Percentiles rank a stretch among this genome's conserved stretches.
These are phyloP conservation scores for Diplogelasinospora grovesii DNA, from an alignment of 495 filamentous ascomycete species.

Conservation along the genomic window DNA sequence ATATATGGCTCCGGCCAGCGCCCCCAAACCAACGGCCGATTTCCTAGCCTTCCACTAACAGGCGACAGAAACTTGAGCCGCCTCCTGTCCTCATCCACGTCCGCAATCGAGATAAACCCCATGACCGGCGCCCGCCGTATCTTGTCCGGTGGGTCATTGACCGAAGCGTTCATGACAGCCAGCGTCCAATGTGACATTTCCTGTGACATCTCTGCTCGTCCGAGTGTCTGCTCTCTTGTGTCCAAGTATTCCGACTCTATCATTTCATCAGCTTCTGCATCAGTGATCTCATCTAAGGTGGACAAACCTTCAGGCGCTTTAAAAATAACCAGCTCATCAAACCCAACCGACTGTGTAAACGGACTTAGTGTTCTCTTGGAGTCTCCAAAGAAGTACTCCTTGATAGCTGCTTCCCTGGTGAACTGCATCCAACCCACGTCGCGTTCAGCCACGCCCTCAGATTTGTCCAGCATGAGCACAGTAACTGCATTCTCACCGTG, in stretches of 20 bases:
- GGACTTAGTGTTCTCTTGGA: conserved; percentile 71
- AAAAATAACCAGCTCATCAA: conserved; percentile 62
- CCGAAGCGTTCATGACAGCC: conserved; percentile 67
- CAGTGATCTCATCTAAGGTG: conserved; percentile 22
- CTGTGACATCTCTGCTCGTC: conserved; percentile 50
- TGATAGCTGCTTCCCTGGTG: conserved; percentile 65
- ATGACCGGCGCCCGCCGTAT: conserved; percentile 81
- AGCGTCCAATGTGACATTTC: conserved; percentile 63
- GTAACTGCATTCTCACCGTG: conserved; percentile 61
- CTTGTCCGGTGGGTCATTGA: conserved; percentile 57
- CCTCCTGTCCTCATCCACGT: conserved; percentile 80
- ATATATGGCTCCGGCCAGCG: conserved; percentile 49
- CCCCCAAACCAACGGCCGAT: conserved; percentile 64
- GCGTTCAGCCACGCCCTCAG: conserved; percentile 78
- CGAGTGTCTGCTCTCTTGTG: conserved; percentile 41
- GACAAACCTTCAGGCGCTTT: conserved; percentile 22
- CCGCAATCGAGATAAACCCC: conserved; percentile 86
- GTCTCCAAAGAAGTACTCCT: conserved; percentile 91
- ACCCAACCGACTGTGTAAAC: conserved; percentile 72
- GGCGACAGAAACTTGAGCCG: conserved; percentile 77
- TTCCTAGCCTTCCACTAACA: conserved; percentile 68
- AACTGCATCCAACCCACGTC: conserved; percentile 69
- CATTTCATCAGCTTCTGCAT: conserved; percentile 14
- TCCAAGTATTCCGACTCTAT: conserved; percentile 18
- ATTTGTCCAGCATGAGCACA: conserved; percentile 75